phyloP scores from a whole-genome alignment of 805 yeast species.

The Hanseniaspora lachancei region DNA sequence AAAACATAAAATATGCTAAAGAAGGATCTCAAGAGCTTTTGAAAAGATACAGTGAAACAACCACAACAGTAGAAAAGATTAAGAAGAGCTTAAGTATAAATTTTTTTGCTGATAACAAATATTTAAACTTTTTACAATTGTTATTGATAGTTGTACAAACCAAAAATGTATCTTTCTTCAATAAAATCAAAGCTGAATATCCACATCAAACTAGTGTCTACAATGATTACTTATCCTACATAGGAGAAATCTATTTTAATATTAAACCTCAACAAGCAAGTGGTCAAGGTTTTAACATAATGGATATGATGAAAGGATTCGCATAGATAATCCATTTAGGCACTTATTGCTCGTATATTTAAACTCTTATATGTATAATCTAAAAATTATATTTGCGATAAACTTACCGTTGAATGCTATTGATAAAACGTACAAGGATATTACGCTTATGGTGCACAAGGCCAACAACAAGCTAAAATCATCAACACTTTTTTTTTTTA shows the following conservation, averaged over 20 bases:
- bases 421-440: too few species aligned
- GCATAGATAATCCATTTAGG: not conserved
- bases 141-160: constrained; percentile 47
- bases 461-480: not conserved
- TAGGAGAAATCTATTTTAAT: constrained; percentile 53
- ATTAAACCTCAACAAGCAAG: constrained; percentile 36
- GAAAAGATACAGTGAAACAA: constrained; percentile 21
- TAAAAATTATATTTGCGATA: too few species aligned
- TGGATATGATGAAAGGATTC: constrained; percentile 65
- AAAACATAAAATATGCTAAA: constrained; percentile 48
- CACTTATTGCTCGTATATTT: too few species aligned
- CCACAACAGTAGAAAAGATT: constrained; percentile 19
- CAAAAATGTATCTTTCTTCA: constrained; percentile 39
- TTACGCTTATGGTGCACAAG: too few species aligned
- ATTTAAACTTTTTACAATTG: constrained; percentile 59
- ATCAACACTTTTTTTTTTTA: not conserved
- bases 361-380: too few species aligned
- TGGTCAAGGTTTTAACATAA: constrained; percentile 30
- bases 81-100: constrained; percentile 27
- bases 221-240: constrained; percentile 35
- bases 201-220: constrained; percentile 21
- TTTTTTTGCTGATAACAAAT: constrained; percentile 32
- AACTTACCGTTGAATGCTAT: too few species aligned
- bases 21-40: constrained; percentile 31
- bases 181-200: constrained; percentile 42